Base-by-base conservation (phyloP, 768 basidiomycete species). In the Jaapia argillacea region DNA sequence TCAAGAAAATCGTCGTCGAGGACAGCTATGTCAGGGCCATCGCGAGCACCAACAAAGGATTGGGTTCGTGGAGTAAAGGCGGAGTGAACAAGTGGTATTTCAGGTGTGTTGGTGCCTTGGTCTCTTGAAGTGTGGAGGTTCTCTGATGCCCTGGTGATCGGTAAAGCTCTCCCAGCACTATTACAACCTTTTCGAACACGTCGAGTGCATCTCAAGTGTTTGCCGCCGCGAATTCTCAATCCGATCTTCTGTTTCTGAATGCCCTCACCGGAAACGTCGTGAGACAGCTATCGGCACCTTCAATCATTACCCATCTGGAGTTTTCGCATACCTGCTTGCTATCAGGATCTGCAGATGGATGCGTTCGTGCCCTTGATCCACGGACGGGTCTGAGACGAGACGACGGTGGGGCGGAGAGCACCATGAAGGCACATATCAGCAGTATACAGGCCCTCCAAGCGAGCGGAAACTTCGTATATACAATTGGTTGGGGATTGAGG, bases 401-500 rank as follows among this genome's bases (percentile, higher is more conserved):
- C 37, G 66, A 63, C 6, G 21, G 37, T 21, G 66, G 61, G 6
- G 62, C 63, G 5, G 77, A 82, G 54, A 68, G 63, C 49, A 65
- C 74, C 5, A 72, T 87, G 16, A 79, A 77, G 52, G 90, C 91
- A 0, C 93, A 98, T 63, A 68, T 72, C 20, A 79, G 81, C 42
- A 88, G 88, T 4, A 70, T 96, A 21, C 81, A 82, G 63, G 90
- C 86, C 21, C 69, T 96, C 20, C 84, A 90, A 51, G 73, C 74
- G 0, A 72, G 75, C 33, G 89, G 87, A 2, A 85, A 89, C 60
- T 76, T 81, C 50, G 72, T 86, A 28, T 88, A 85, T 54, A 89
- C 87, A 5, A 87, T 91, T 51, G 93, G 93, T 10, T 83, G 83
- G 63, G 83, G 84, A 2, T 71, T 88, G 62, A 81, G 89, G 92